Evolutionary conservation across 2,329 filamentous ascomycete genomes (phyloP).

Genomic region (Phialocephala subalpina): DNA sequence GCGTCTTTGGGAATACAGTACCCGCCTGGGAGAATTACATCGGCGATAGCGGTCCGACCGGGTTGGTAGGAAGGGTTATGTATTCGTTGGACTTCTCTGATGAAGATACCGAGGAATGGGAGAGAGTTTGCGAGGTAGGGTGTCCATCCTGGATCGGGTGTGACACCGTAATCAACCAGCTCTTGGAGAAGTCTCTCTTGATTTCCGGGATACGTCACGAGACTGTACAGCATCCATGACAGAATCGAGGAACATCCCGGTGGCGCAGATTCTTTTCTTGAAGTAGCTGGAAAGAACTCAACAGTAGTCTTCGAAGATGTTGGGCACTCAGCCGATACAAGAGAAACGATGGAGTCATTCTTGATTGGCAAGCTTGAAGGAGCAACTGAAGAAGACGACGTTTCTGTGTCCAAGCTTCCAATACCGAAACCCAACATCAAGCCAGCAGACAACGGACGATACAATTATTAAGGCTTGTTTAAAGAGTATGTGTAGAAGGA

Average conservation of each 20-base stretch:
- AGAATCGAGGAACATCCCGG: conserved; percentile 69
- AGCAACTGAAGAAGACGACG: conserved; percentile 21
- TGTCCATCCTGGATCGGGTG: conserved; percentile 43
- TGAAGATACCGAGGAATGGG: conserved; percentile 49
- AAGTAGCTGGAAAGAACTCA: conserved; percentile 80
- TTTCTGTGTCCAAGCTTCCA: conserved; percentile 20
- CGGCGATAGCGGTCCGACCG: conserved; percentile 52
- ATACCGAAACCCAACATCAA: conserved; percentile 27
- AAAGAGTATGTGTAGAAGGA: too few relatives aligned
- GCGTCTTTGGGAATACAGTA: conserved; percentile 51
- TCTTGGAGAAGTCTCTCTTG: conserved; percentile 56
- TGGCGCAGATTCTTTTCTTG: conserved; percentile 79
- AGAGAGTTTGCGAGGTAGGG: conserved; percentile 47
- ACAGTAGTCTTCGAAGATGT: conserved; percentile 85
- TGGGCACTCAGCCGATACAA: conserved; percentile 67
- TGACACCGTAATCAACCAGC: conserved; percentile 48
- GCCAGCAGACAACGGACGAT: conserved; percentile 15
- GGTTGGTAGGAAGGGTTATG: conserved; percentile 58
- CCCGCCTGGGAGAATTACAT: conserved; percentile 54
- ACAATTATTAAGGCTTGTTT: too few relatives aligned
- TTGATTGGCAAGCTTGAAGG: conserved; percentile 27
- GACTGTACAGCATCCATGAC: conserved; percentile 54
- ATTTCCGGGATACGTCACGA: conserved; percentile 51
- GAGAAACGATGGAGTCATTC: conserved; percentile 27
- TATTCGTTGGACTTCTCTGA: conserved; percentile 54